phyloP scores from a whole-genome alignment of 768 basidiomycete species.

The Trametes elegans region DNA sequence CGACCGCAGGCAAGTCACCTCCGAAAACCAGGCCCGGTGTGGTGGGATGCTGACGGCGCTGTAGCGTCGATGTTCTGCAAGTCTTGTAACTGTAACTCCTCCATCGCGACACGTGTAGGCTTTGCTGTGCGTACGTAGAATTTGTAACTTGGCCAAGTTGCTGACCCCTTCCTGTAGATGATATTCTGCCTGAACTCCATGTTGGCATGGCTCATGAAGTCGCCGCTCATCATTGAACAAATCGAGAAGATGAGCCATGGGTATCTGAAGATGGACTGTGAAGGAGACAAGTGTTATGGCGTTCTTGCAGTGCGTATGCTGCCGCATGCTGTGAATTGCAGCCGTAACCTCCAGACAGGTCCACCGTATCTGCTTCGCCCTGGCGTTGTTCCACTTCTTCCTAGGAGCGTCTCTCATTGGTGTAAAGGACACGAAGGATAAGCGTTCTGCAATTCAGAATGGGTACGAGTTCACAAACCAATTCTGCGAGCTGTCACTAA shows the following conservation, averaged over 20 bases:
- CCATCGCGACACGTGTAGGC: constrained; percentile 94
- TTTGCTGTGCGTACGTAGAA: constrained; percentile 70
- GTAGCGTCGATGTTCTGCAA: constrained; percentile 95
- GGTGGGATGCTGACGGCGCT: not conserved
- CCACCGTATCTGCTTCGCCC: constrained; percentile 95
- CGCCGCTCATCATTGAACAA: constrained; percentile 78
- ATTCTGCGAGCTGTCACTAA: not conserved
- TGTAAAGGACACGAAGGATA: constrained; percentile 86
- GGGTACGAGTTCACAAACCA: constrained; percentile 53
- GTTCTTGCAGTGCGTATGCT: constrained; percentile 81
- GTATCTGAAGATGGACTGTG: constrained; percentile 98
- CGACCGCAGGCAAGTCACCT: constrained; percentile 64
- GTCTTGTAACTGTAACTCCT: constrained; percentile 98
- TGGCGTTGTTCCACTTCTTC: constrained; percentile 84
- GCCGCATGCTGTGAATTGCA: not conserved
- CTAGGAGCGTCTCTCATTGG: constrained; percentile 79
- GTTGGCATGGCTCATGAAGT: constrained; percentile 96
- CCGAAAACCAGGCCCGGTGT: not conserved
- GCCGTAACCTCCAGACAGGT: constrained; percentile 45
- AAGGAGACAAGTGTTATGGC: constrained; percentile 91
- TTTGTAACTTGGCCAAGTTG: not conserved
- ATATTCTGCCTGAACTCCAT: constrained; percentile 96
- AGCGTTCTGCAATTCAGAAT: constrained; percentile 94
- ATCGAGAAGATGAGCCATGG: constrained; percentile 94
- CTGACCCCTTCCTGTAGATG: constrained; percentile 47